phyloP scores from a whole-genome alignment of 2,329 filamentous ascomycete species.

The Xylaria polymorpha region DNA sequence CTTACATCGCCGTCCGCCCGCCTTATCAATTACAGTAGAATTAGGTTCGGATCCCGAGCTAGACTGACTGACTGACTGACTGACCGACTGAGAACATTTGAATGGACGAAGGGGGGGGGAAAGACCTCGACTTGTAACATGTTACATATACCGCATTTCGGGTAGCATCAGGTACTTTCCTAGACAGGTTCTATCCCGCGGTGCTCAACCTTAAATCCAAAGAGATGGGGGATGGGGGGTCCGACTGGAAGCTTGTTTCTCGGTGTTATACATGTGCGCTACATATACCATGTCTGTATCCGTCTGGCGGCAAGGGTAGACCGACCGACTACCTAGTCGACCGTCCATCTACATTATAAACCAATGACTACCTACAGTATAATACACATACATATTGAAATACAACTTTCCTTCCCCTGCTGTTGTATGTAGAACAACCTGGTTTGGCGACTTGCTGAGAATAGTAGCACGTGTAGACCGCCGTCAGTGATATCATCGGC shows the following conservation, averaged over 20 bases:
- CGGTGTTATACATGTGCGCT: background rate
- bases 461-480: background rate
- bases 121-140: slow-evolving; percentile 5
- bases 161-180: slow-evolving; percentile 8
- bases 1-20: background rate
- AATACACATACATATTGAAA: background rate
- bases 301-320: background rate
- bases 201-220: slow-evolving; percentile 7
- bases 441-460: background rate
- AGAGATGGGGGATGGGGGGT: background rate
- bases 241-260: background rate
- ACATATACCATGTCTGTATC: background rate
- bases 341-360: background rate
- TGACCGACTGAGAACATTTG: slow-evolving; percentile 3
- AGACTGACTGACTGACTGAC: background rate
- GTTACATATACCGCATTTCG: background rate
- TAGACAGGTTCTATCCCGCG: background rate
- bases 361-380: background rate
- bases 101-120: slow-evolving; percentile 17
- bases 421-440: background rate
- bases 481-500: background rate
- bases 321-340: background rate
- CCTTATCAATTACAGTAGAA: slow-evolving; percentile 21
- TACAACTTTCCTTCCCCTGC: too few relatives aligned
- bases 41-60: slow-evolving; percentile 23